Conservation (phyloP, 2,329 filamentous ascomycete species). For the Ophioceras dolichostomum region DNA sequence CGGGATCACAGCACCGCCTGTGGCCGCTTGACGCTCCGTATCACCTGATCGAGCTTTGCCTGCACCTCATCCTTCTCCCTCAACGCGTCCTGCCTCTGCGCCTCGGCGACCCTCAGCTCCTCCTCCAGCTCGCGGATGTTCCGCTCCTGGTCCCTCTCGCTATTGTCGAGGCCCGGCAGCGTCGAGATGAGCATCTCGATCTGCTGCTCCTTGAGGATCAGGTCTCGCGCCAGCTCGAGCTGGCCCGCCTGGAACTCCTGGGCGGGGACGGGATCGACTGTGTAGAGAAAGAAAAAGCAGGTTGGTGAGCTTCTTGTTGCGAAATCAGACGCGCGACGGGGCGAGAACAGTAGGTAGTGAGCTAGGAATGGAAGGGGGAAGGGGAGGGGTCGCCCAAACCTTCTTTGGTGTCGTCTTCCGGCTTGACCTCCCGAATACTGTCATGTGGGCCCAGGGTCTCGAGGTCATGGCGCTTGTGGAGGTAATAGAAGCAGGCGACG, state of each 20-base stretch:
- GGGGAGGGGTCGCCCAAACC: constrained; percentile 18
- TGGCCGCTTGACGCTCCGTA: constrained; percentile 46
- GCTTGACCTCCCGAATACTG: constrained; percentile 45
- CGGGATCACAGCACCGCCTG: constrained; percentile 21
- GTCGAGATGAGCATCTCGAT: constrained; percentile 66
- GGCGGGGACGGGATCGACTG: constrained; percentile 48
- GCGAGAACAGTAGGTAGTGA: too few relatives aligned
- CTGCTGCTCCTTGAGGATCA: constrained; percentile 72
- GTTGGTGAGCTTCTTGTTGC: constrained; percentile 3
- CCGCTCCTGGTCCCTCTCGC: constrained; percentile 62
- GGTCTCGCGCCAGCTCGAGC: constrained; percentile 61
- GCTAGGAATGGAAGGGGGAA: not conserved
- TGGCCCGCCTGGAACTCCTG: constrained; percentile 57
- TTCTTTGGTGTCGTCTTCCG: constrained; percentile 37
- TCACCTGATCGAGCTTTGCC: constrained; percentile 45
- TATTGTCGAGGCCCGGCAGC: constrained; percentile 67
- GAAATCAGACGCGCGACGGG: too few relatives aligned
- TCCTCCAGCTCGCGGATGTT: constrained; percentile 53
- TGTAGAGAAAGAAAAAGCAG: constrained; percentile 4
- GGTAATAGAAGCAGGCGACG: constrained; percentile 53
- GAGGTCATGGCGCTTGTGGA: constrained; percentile 57
- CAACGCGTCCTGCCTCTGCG: constrained; percentile 48
- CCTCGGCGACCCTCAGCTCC: constrained; percentile 50
- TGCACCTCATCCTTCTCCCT: constrained; percentile 51
- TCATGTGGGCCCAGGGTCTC: constrained; percentile 45